Evolutionary conservation across 345 rosid genomes (phyloP).

Genomic region (rapeseed (Brassica napus)): DNA sequence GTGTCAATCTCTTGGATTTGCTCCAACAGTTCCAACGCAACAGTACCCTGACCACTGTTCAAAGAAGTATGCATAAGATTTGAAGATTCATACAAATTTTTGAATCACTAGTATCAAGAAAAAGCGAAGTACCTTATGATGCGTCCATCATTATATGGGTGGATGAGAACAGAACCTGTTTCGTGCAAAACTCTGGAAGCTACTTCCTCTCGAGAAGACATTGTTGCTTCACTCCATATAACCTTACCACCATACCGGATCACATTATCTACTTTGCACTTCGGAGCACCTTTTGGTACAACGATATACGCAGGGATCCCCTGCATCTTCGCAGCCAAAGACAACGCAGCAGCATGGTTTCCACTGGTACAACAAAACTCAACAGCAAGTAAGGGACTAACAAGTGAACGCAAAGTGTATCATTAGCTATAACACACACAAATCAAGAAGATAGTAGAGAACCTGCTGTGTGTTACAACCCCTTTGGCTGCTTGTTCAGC

Average conservation of each 20-base stretch:
- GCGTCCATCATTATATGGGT: constrained; percentile 75
- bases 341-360: constrained; percentile 94
- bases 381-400: not conserved
- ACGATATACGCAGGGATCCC: constrained; percentile 76
- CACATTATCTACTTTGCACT: constrained; percentile 85
- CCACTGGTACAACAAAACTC: constrained; percentile 51
- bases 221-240: constrained; percentile 65
- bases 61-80: constrained; percentile 8
- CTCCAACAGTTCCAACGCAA: constrained; percentile 82
- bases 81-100: not conserved
- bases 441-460: constrained; percentile 4
- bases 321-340: constrained; percentile 80
- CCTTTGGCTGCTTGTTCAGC: constrained; percentile 84
- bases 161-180: constrained; percentile 80
- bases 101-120: not conserved
- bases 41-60: constrained; percentile 87
- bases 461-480: constrained; percentile 95
- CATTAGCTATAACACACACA: not conserved
- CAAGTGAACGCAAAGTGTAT: not conserved
- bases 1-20: constrained; percentile 67
- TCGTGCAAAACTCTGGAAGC: constrained; percentile 64
- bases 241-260: constrained; percentile 78
- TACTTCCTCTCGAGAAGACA: constrained; percentile 67
- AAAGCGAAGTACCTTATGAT: constrained; percentile 62
- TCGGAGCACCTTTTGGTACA: constrained; percentile 85